Percentiles rank a stretch among this genome's conserved stretches.
These are phyloP conservation scores for Lactarius psammicola DNA, from an alignment of 768 basidiomycete species.

Conservation along the genomic window DNA sequence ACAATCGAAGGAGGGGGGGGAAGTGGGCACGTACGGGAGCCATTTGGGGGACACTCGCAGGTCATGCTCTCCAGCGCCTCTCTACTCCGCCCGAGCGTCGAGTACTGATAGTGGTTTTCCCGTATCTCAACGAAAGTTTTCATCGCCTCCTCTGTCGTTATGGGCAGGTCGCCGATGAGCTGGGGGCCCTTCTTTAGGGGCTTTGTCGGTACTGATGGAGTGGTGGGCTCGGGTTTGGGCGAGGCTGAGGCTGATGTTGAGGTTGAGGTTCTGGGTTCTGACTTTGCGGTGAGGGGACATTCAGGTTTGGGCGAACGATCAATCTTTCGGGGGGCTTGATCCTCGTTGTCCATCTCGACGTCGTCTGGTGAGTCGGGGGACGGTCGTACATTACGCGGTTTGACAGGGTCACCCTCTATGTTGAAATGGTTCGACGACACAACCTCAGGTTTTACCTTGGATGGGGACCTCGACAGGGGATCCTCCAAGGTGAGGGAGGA, in stretches of 20 bases:
- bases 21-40: constrained; percentile 53
- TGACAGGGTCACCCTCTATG: constrained; percentile 23
- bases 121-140: constrained; percentile 69
- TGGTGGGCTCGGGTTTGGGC: constrained; percentile 36
- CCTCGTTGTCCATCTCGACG: constrained; percentile 34
- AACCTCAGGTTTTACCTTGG: constrained; percentile 7
- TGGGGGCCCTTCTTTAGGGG: constrained; percentile 46
- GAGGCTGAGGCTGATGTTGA: constrained; percentile 37
- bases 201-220: constrained; percentile 27
- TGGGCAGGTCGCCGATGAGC: constrained; percentile 78
- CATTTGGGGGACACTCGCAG: constrained; percentile 88
- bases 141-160: constrained; percentile 70
- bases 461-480: constrained; percentile 16
- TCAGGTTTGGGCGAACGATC: constrained; percentile 36
- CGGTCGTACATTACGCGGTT: constrained; percentile 28
- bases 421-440: constrained; percentile 16
- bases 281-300: constrained; percentile 32
- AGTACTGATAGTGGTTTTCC: constrained; percentile 85
- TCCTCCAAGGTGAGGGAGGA: constrained; percentile 25
- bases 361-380: constrained; percentile 34
- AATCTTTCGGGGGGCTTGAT: constrained; percentile 10
- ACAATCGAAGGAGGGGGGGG: constrained; percentile 22
- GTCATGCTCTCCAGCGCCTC: constrained; percentile 91
- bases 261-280: constrained; percentile 38
- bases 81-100: constrained; percentile 80